A percentile compares a stretch with the other conserved stretches of the same genome.
Conservation (phyloP, 441 rosid species). For the Corymbia citriodora region DNA sequence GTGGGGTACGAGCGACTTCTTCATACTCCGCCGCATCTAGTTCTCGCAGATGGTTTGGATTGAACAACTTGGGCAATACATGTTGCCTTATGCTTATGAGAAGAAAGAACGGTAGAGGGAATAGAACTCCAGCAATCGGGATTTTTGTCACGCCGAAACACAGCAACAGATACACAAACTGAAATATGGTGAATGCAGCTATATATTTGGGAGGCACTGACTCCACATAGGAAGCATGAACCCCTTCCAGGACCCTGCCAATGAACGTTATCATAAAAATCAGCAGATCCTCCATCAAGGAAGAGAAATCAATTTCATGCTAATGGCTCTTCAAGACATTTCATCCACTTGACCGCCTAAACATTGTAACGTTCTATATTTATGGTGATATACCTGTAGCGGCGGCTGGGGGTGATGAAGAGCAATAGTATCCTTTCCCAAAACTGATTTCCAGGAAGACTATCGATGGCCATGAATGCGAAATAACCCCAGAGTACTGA, state of each 20-base stretch:
- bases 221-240: slow-evolving; percentile 75
- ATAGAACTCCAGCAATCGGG: slow-evolving; percentile 71
- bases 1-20: slow-evolving; percentile 28
- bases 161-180: slow-evolving; percentile 45
- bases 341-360: not conserved
- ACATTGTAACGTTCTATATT: not conserved
- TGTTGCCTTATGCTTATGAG: slow-evolving; percentile 55
- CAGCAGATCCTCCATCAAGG: not conserved
- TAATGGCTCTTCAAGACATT: not conserved
- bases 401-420: slow-evolving; percentile 34
- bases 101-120: slow-evolving; percentile 71
- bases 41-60: slow-evolving; percentile 56
- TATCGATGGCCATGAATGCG: slow-evolving; percentile 56
- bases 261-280: not conserved
- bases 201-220: slow-evolving; percentile 63
- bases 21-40: slow-evolving; percentile 81
- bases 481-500: slow-evolving; percentile 64
- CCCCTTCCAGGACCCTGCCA: slow-evolving; percentile 63
- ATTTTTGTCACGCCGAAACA: slow-evolving; percentile 86
- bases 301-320: not conserved
- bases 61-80: slow-evolving; percentile 55
- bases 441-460: slow-evolving; percentile 58
- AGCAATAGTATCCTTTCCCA: slow-evolving; percentile 50
- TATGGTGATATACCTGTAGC: slow-evolving; percentile 31
- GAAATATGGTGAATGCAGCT: slow-evolving; percentile 59